phyloP scores from a whole-genome alignment of 1,284 basidiomycete species.

The Agaricales sp. region DNA sequence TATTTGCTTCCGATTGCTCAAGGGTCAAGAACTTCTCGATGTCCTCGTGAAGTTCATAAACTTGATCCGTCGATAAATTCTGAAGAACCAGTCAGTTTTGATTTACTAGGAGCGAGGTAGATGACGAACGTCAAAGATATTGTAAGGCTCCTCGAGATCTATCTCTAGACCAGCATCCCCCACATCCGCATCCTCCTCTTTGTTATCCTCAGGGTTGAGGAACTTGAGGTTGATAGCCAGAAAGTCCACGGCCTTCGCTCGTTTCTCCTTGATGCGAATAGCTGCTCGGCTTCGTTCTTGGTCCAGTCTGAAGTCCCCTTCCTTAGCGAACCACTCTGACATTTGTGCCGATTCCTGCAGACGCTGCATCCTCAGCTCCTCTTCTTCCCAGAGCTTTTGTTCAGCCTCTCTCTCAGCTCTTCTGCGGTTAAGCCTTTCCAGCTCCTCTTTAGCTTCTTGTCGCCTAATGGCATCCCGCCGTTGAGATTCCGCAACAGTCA shows the following conservation, averaged over 20 bases:
- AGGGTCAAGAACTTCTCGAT: constrained; percentile 88
- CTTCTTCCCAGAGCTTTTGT: constrained; percentile 81
- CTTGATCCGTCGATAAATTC: constrained; percentile 83
- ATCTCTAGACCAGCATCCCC: constrained; percentile 90
- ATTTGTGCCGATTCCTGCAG: constrained; percentile 92
- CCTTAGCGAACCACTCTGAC: constrained; percentile 96
- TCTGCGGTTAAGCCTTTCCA: constrained; percentile 83
- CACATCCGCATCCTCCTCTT: constrained; percentile 56
- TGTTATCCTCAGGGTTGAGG: constrained; percentile 57
- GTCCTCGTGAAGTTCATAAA: constrained; percentile 89
- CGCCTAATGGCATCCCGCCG: constrained; percentile 72
- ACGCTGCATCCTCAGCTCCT: constrained; percentile 81
- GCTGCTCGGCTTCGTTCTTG: constrained; percentile 87
- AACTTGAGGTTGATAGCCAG: constrained; percentile 89
- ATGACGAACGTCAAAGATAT: constrained; percentile 78
- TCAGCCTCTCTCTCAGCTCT: constrained; percentile 91
- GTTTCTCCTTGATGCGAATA: constrained; percentile 90
- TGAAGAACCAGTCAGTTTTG: constrained; percentile 22
- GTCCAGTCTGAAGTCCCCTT: constrained; percentile 95
- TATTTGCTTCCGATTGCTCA: constrained; percentile 77
- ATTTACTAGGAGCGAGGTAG: background rate
- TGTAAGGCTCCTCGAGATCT: constrained; percentile 96
- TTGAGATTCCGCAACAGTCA: constrained; percentile 74
- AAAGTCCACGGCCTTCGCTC: constrained; percentile 94
- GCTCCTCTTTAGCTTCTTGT: constrained; percentile 90